phyloP scores from a whole-genome alignment of 768 basidiomycete species.

The Suillus paluster region DNA sequence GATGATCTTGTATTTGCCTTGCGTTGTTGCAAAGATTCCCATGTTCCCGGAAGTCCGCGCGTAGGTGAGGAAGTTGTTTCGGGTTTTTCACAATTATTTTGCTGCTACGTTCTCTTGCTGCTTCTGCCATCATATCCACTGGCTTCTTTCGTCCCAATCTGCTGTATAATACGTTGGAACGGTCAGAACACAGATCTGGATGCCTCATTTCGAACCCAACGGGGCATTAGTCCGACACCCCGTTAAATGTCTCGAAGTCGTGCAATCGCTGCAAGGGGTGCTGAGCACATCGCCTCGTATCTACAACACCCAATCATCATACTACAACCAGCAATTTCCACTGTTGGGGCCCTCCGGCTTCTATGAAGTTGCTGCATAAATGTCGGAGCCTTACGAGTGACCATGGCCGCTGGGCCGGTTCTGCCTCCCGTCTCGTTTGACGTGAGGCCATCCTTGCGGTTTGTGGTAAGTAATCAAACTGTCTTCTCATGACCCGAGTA shows the following conservation, averaged over 20 bases:
- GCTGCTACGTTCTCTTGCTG: neutral
- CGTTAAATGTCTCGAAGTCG: slow-evolving; percentile 2
- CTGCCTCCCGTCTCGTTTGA: neutral
- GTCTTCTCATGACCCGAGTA: neutral
- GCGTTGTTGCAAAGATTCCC: slow-evolving; percentile 5
- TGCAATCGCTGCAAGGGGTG: neutral
- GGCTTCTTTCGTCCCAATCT: slow-evolving; percentile 3
- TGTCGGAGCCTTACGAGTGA: neutral
- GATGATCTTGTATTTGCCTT: no score
- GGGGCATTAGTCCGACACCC: neutral
- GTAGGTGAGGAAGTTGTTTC: slow-evolving; percentile 1
- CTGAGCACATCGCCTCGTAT: neutral
- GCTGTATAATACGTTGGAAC: slow-evolving; percentile 1
- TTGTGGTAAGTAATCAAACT: neutral
- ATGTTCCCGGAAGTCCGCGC: slow-evolving; percentile 2
- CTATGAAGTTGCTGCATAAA: neutral
- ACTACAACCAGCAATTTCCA: neutral
- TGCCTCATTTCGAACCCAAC: neutral
- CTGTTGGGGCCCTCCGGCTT: neutral
- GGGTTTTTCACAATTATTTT: slow-evolving; percentile 2
- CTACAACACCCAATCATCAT: neutral
- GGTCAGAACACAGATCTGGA: neutral
- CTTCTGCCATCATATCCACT: slow-evolving; percentile 6
- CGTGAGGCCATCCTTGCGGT: neutral
- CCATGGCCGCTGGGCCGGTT: neutral